Evolutionary conservation across 345 rosid species (phyloP).

Genomic region (Eucalyptus leucophloia): DNA sequence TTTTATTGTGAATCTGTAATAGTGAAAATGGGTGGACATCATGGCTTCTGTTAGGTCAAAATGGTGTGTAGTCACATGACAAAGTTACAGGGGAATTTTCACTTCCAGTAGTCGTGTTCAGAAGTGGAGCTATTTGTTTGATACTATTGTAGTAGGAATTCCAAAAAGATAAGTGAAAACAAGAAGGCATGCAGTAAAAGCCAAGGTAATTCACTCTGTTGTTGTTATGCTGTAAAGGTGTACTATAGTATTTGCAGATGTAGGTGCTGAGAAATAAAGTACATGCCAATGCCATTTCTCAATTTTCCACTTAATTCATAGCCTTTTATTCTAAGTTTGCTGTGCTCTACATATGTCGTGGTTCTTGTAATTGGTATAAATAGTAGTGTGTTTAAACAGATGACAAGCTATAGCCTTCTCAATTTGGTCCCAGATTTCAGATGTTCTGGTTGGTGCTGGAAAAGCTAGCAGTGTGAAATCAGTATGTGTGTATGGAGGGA

Average conservation of each 20-base stretch:
- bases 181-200: neutral
- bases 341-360: neutral
- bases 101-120: neutral
- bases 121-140: neutral
- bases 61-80: neutral
- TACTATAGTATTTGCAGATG: neutral
- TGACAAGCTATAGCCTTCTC: neutral
- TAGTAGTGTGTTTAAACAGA: neutral
- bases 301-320: neutral
- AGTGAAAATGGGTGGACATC: neutral
- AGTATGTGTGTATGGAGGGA: constrained; percentile 86
- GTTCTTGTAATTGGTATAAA: neutral
- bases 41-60: neutral
- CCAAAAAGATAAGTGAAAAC: neutral
- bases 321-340: neutral
- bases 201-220: neutral
- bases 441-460: constrained; percentile 74
- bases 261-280: neutral
- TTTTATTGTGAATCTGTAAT: neutral
- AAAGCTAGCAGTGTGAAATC: constrained; percentile 59
- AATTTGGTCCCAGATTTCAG: constrained; percentile 48
- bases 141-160: neutral
- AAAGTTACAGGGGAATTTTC: neutral
- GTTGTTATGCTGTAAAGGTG: neutral
- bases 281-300: neutral